A percentile compares a stretch with the other conserved stretches of the same genome.
Evolutionary conservation across 768 basidiomycete species (phyloP).

Genomic region (Mycena olivaceomarginata): DNA sequence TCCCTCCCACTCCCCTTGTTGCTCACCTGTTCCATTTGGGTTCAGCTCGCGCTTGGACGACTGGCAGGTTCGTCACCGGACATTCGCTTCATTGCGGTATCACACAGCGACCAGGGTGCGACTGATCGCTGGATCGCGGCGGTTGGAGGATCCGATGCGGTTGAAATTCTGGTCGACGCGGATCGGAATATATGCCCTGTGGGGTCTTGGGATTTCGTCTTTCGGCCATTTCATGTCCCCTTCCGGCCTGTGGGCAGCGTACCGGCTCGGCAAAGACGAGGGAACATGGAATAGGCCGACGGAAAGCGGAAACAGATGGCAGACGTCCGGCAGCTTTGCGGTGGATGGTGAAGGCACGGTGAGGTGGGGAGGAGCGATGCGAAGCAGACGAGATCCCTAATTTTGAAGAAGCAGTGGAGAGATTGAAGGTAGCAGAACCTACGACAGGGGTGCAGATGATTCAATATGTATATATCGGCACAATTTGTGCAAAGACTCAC

Average conservation of each 20-base stretch:
- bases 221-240: slow-evolving; percentile 26
- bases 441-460: background rate
- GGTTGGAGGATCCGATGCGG: background rate
- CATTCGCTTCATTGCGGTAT: slow-evolving; percentile 34
- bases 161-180: slow-evolving; percentile 29
- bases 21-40: no score
- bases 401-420: slow-evolving; percentile 28
- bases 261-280: slow-evolving; percentile 33
- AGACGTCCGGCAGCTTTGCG: slow-evolving; percentile 35
- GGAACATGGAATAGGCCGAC: slow-evolving; percentile 33
- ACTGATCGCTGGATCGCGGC: slow-evolving; percentile 30
- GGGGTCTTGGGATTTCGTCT: slow-evolving; percentile 34
- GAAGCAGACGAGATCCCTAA: slow-evolving; percentile 24
- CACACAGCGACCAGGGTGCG: slow-evolving; percentile 26
- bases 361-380: slow-evolving; percentile 31
- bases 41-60: no score
- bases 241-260: slow-evolving; percentile 22
- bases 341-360: slow-evolving; percentile 22
- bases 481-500: no score
- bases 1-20: no score
- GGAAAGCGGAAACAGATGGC: slow-evolving; percentile 36
- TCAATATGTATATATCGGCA: no score
- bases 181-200: slow-evolving; percentile 24
- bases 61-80: no score
- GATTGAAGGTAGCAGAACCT: background rate